Conservation (phyloP, 257 asterid species). For the Solanum lycopersicoides region DNA sequence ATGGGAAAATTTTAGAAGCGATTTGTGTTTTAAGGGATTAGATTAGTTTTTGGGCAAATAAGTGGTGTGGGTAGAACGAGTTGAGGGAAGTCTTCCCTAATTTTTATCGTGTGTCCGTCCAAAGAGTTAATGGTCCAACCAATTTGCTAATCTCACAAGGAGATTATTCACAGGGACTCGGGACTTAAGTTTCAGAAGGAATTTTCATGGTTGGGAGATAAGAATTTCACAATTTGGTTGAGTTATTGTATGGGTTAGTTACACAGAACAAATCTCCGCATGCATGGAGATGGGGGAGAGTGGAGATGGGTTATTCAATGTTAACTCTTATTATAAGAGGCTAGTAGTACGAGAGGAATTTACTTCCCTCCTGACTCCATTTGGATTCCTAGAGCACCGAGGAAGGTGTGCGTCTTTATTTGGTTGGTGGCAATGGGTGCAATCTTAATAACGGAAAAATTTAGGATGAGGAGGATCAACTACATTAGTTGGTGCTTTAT, state of each 20-base stretch:
- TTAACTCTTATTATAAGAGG: not conserved
- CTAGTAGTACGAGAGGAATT: not conserved
- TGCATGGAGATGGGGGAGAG: not conserved
- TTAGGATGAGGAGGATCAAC: not conserved
- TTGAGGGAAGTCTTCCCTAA: not conserved
- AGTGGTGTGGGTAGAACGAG: not conserved
- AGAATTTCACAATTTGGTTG: not conserved
- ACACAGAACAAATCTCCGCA: not conserved
- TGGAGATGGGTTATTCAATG: not conserved
- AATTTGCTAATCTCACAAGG: not conserved
- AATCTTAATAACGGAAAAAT: not conserved
- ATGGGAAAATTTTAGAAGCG: not conserved
- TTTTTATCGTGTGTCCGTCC: not conserved
- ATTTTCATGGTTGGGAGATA: not conserved
- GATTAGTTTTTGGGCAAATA: not conserved
- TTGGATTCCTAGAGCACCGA: not conserved
- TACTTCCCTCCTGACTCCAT: not conserved
- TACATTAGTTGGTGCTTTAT: not conserved
- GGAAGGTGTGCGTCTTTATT: not conserved
- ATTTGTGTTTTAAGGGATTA: not conserved
- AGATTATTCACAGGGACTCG: not conserved
- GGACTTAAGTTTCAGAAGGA: not conserved
- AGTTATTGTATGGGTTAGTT: not conserved
- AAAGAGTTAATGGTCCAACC: not conserved
- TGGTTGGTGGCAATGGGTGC: not conserved